These are phyloP conservation scores for Chamaecyparis obtusa DNA, from an alignment of 75 land plant genomes.

Conservation along the genomic window DNA sequence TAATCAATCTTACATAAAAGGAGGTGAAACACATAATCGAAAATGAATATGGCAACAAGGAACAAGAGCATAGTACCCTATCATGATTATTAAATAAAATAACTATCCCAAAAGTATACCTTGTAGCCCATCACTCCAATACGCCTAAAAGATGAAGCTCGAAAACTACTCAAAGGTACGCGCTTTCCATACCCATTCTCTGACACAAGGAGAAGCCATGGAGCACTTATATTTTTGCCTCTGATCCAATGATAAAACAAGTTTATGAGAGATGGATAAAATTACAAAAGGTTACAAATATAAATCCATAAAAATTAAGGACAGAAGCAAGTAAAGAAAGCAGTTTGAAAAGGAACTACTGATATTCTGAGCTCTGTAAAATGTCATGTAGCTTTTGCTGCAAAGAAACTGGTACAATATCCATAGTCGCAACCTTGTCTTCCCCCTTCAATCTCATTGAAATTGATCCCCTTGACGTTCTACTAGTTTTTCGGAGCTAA, in stretches of 20 bases:
- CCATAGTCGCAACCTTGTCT: slow-evolving; percentile 89
- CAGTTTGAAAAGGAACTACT: slow-evolving; percentile 15
- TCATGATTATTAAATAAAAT: neutral
- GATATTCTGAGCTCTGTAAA: slow-evolving; percentile 7
- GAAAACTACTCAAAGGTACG: slow-evolving; percentile 74
- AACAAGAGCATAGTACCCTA: neutral
- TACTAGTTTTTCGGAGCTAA: slow-evolving; percentile 74
- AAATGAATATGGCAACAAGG: neutral
- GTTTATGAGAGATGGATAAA: neutral
- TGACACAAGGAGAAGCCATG: slow-evolving; percentile 92
- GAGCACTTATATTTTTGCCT: slow-evolving; percentile 32
- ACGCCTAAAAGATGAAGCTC: slow-evolving; percentile 51
- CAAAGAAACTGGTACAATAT: slow-evolving; percentile 74
- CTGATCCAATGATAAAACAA: slow-evolving; percentile 17
- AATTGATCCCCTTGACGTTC: slow-evolving; percentile 71
- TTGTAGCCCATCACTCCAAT: slow-evolving; percentile 87
- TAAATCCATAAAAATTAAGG: neutral
- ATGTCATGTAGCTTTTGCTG: slow-evolving; percentile 28
- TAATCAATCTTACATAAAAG: neutral
- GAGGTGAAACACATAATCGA: neutral
- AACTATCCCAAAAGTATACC: slow-evolving; percentile 31
- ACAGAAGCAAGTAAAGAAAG: neutral
- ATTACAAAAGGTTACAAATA: neutral
- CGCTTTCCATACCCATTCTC: slow-evolving; percentile 95
- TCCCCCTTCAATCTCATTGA: slow-evolving; percentile 79